Conservation (phyloP, 2,329 filamentous ascomycete species). For the Beauveria caledonica region DNA sequence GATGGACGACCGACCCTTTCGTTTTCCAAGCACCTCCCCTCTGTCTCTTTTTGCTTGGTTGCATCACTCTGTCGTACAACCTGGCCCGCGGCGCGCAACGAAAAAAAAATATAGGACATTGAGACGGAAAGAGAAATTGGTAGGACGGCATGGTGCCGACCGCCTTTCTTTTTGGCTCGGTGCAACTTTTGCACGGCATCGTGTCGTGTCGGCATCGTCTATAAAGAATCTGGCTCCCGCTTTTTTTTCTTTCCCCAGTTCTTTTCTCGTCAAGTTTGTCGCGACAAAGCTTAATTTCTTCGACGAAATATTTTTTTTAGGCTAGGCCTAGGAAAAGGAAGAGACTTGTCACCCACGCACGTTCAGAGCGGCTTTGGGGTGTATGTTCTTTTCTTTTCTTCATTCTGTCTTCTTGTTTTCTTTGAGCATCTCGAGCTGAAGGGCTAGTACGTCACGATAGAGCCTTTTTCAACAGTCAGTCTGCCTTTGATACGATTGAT, state of each 20-base stretch:
- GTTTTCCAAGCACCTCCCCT: too few relatives aligned
- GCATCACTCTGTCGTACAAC: too few relatives aligned
- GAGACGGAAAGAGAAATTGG: not conserved
- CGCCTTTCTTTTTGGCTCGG: not conserved
- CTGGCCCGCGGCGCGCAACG: not conserved
- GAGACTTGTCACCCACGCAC: conserved; percentile 2
- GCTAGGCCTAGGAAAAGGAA: not conserved
- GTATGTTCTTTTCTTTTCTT: not conserved
- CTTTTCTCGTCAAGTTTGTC: not conserved
- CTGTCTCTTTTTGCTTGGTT: too few relatives aligned
- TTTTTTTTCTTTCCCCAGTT: not conserved
- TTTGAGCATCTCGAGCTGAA: not conserved
- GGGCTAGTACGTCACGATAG: not conserved
- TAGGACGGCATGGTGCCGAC: not conserved
- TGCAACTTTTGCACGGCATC: not conserved
- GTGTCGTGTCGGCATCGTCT: not conserved
- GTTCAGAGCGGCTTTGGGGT: conserved; percentile 6
- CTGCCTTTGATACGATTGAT: too few relatives aligned
- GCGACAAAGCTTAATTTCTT: not conserved
- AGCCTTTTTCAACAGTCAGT: not conserved
- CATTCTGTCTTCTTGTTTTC: not conserved
- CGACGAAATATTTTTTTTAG: not conserved
- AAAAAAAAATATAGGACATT: too few relatives aligned
- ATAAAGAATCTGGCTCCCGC: not conserved
- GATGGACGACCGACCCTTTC: too few relatives aligned